A percentile compares a stretch with the other conserved stretches of the same genome.
Conservation (phyloP, 257 asterid genomes). For the Nicotiana knightiana region DNA sequence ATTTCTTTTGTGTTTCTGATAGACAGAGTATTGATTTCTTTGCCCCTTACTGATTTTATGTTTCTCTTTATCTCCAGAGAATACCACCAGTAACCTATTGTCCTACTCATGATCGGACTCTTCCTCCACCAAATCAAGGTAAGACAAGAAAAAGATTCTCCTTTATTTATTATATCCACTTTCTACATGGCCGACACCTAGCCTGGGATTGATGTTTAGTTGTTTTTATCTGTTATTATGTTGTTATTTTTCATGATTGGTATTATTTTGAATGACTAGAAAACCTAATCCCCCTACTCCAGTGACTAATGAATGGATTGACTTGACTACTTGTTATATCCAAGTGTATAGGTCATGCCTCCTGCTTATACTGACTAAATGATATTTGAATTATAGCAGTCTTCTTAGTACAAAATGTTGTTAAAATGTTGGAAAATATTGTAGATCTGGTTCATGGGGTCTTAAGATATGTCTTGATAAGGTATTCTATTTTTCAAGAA, state of each 20-base stretch:
- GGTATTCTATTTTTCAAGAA: neutral
- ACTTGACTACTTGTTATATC: neutral
- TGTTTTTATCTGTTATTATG: neutral
- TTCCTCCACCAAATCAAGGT: conserved; percentile 52
- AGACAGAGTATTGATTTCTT: neutral
- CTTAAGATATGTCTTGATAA: neutral
- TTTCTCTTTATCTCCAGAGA: conserved; percentile 15
- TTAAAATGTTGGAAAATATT: neutral
- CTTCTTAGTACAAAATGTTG: neutral
- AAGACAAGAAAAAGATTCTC: neutral
- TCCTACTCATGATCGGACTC: conserved; percentile 38
- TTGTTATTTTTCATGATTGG: neutral
- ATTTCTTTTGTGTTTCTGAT: neutral
- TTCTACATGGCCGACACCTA: neutral
- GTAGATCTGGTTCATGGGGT: neutral
- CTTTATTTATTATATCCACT: neutral
- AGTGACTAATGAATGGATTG: neutral
- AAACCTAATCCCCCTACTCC: neutral
- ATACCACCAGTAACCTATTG: conserved; percentile 31
- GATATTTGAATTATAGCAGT: neutral
- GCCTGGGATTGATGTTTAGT: too few species aligned
- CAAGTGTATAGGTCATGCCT: neutral
- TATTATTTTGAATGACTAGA: neutral
- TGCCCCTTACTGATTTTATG: neutral
- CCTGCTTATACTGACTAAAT: neutral